Evolutionary conservation across 257 asterid species (phyloP), one percentile per base, ranked within the genome.

Genomic region (Thymus quinquecostatus): DNA sequence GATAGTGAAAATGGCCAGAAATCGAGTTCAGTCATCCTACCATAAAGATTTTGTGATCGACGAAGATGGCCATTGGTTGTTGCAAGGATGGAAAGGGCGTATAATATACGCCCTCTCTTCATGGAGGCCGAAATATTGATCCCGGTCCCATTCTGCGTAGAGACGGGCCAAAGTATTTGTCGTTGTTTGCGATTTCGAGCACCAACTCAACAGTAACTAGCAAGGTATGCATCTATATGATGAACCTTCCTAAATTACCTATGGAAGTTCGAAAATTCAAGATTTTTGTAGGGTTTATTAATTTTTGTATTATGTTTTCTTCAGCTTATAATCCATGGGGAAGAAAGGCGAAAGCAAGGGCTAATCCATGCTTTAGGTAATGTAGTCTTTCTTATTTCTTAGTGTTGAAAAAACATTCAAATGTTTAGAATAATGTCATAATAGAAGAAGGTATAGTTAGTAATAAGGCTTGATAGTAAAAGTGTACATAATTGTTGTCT

Each of bases 11-110:
- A 64, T 60, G 63, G 84, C 80, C 2, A 74, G 63, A 61, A 45
- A 72, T 10, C 70, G 81, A 74, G 83, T 76, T 9, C 64, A 66
- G 69, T 32, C 63, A 3, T 64, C 57, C 4, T 86, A 84, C 75
- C 82, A 80, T 71, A 82, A 84, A 71, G 84, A 84, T 72, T 82
- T 86, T 30, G 72, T 79, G 53, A 75, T 86, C 41, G 87, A 82
- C 63, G 84, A 80, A 77, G 87, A 84, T 66, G 87, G 92, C 30
- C 68, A 43, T 5, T 86, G 92, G 92, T 40, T 86, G 73, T 51
- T 86, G 75, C 89, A 84, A 68, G 92, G 92, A 44, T 86, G 92
- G 92, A 84, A 83, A 66, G 92, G 92, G 29, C 86, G 89, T 12
- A 79, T 74, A 10, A 38, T 84, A 10, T 81, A 69, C 32, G 87